Base-by-base conservation (phyloP, 805 yeast genomes). In the Metschnikowia cerradonensis region DNA sequence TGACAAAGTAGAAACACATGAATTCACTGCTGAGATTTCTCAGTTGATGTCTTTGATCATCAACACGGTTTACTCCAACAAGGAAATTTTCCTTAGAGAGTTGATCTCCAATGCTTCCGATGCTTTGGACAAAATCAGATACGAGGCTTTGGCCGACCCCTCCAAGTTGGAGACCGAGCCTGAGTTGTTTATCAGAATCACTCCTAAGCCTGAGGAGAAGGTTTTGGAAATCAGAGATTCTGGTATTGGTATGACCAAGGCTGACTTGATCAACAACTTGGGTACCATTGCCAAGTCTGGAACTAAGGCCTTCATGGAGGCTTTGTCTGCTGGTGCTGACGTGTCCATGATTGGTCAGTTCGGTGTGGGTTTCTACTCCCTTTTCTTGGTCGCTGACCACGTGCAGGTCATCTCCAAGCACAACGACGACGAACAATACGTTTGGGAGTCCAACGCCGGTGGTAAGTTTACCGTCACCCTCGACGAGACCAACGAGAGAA, bases 271-370 rank as follows among this genome's bases (percentile, higher is more conserved):
- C 68, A 94, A 95, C 86, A 94, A 94, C 81, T 88, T 94, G 76
- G 99, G 99, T 86, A 94, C 98, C 61, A 94, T 94, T 71, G 99
- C 99, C 70, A 94, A 94, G 80, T 94, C 99, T 61, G 99, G 99
- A 79, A 94, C 99, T 65, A 94, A 94, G 81, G 90, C 96, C 64
- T 94, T 94, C 76, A 94, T 94, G 99, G 99, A 94, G 80, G 99
- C 99, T 61, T 82, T 95, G 61, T 86, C 96, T 60, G 98, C 97
- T 60, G 99, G 99, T 79, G 99, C 99, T 56, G 99, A 94, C 75
- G 97, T 94, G 57, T 91, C 98, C 59, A 94, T 94, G 99, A 94
- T 94, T 79, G 99, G 99, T 83, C 99, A 94, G 80, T 94, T 94
- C 81, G 99, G 99, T 90, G 99, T 94, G 65, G 99, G 99, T 85